Evolutionary conservation across 2,329 filamentous ascomycete species (phyloP).

Genomic region (Fusarium guadeloupense): DNA sequence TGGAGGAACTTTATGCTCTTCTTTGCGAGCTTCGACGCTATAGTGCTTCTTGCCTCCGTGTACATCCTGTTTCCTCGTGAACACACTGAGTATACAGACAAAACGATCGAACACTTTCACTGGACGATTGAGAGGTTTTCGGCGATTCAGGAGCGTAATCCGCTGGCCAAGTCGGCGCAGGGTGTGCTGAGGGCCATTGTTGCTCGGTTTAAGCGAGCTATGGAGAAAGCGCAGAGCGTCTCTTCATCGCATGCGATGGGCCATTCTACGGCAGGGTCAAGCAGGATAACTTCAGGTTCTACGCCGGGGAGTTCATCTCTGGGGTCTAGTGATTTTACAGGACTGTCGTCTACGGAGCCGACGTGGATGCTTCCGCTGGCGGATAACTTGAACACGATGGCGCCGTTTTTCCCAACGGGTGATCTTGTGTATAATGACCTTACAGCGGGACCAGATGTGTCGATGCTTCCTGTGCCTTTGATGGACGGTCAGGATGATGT

Average conservation of each 20-base stretch:
- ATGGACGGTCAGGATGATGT: slow-evolving; percentile 4
- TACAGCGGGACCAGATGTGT: slow-evolving; percentile 51
- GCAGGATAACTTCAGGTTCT: slow-evolving; percentile 12
- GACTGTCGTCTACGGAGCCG: slow-evolving; percentile 7
- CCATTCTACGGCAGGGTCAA: not conserved
- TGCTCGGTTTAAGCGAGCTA: slow-evolving; percentile 61
- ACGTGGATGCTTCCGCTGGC: slow-evolving; percentile 55
- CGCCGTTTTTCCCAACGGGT: slow-evolving; percentile 65
- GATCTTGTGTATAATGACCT: slow-evolving; percentile 68
- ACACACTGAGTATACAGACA: slow-evolving; percentile 57
- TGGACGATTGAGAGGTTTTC: slow-evolving; percentile 69
- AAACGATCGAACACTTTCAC: slow-evolving; percentile 64
- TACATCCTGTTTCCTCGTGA: slow-evolving; percentile 69
- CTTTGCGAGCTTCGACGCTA: slow-evolving; percentile 71
- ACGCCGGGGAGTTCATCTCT: slow-evolving; percentile 27
- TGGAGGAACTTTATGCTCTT: slow-evolving; percentile 65
- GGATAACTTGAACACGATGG: slow-evolving; percentile 61
- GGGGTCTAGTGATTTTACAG: slow-evolving; percentile 4
- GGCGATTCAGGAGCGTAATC: slow-evolving; percentile 63
- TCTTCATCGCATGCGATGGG: slow-evolving; percentile 16
- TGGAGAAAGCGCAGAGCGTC: slow-evolving; percentile 46
- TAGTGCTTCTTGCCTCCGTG: slow-evolving; percentile 68
- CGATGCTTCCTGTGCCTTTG: slow-evolving; percentile 32
- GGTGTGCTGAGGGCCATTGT: slow-evolving; percentile 66
- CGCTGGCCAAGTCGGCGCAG: slow-evolving; percentile 62